Base-by-base conservation (phyloP, 345 rosid species). In the Corchorus olitorius region DNA sequence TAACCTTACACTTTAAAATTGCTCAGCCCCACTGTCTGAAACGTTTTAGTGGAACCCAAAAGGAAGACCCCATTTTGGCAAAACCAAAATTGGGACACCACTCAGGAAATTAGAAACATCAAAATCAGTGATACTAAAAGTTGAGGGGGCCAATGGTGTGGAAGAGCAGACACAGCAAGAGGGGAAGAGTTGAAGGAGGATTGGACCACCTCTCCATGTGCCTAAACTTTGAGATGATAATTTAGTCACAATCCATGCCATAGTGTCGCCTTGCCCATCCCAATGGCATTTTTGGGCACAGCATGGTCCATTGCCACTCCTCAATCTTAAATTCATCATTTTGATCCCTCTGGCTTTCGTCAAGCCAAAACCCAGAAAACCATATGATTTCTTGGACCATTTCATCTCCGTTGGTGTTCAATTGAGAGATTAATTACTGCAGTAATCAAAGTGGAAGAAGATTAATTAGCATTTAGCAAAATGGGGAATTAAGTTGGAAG, bases 121-220 rank as follows among this genome's bases (percentile, higher is more conserved):
- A 62, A 64, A 56, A 75, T 78, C 82, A 76, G 34, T 19, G 72
- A 68, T 61, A 53, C 70, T 33, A 59, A 27, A 46, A 43, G 48
- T 39, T 0, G 41, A 64, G 72, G 80, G 53, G 80, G 53, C 73
- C 59, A 74, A 63, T 3, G 6, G 43, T 3, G 43, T 39, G 27
- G 27, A 66, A 73, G 65, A 67, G 64, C 61, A 62, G 49, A 39
- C 27, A 33, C 5, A 45, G 54, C 41, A 60, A 35, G 27, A 27
- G 13, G 37, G 19, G 6, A 39, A 5, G 37, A 58, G 56, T 27
- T 46, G 8, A 55, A 78, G 81, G 27, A 27, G 27, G 1, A 27
- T 27, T 27, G 27, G 87, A 76, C 84, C 84, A 69, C 75, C 76
- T 59, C 76, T 59, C 77, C 81, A 81, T 65, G 81, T 76, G 81